Evolutionary conservation across 2,329 filamentous ascomycete species (phyloP).

Genomic region (Aspergillus ibericus): DNA sequence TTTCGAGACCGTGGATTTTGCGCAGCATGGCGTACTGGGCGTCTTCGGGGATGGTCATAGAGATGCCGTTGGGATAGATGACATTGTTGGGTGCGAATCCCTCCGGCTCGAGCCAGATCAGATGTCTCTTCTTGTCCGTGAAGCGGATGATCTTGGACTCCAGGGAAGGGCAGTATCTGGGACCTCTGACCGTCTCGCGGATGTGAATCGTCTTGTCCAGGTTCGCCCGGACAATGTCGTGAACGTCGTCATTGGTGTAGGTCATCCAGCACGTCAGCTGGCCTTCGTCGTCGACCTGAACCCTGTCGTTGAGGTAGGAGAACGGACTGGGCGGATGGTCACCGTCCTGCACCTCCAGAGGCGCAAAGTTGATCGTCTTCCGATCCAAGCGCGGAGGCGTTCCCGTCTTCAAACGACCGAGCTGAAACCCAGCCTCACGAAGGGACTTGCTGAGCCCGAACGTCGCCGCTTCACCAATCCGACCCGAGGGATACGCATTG

Average conservation of each 20-base stretch:
- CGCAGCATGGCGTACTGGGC: constrained; percentile 83
- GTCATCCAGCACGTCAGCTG: constrained; percentile 87
- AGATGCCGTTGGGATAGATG: constrained; percentile 94
- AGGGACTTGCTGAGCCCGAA: constrained; percentile 90
- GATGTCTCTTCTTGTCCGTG: constrained; percentile 73
- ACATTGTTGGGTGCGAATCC: constrained; percentile 80
- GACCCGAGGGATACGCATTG: constrained; percentile 78
- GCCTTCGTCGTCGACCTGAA: constrained; percentile 66
- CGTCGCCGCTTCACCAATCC: constrained; percentile 91
- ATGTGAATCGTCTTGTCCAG: constrained; percentile 97
- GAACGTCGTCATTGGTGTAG: constrained; percentile 78
- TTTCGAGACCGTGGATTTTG: constrained; percentile 83
- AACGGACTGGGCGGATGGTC: constrained; percentile 88
- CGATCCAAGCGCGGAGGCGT: constrained; percentile 85
- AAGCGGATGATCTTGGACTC: constrained; percentile 94
- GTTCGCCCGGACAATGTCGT: constrained; percentile 81
- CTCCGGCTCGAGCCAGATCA: constrained; percentile 96
- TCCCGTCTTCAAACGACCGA: constrained; percentile 91
- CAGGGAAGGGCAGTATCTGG: constrained; percentile 90
- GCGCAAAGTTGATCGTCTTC: constrained; percentile 75
- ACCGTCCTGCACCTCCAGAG: constrained; percentile 71
- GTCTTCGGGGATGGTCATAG: constrained; percentile 90
- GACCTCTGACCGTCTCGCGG: constrained; percentile 88
- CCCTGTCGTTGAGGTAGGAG: constrained; percentile 79
- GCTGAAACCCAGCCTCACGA: constrained; percentile 79